These are phyloP conservation scores for Bruguiera hainesii DNA, from an alignment of 441 rosid genomes.

Conservation along the genomic window DNA sequence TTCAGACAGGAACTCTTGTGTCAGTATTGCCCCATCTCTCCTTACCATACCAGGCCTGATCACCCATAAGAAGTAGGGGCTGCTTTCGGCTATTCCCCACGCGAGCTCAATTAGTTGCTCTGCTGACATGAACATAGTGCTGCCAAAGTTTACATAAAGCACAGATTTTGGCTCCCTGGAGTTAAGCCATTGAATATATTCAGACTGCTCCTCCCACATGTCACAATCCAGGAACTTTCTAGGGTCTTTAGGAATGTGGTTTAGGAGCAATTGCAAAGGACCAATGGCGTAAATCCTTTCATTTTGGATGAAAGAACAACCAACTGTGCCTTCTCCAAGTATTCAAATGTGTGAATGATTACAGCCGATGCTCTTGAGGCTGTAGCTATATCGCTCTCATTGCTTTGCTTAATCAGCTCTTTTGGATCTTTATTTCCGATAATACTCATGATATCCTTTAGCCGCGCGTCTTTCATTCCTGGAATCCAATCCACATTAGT, in stretches of 20 bases:
- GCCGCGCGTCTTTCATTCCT: neutral
- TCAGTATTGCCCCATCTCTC: neutral
- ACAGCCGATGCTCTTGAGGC: neutral
- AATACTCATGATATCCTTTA: neutral
- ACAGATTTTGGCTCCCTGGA: neutral
- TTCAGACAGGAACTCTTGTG: neutral
- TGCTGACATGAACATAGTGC: neutral
- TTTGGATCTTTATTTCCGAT: neutral
- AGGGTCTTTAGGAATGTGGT: neutral
- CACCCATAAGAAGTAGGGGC: neutral
- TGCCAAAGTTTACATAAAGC: neutral
- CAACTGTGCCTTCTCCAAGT: neutral
- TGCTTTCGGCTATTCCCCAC: neutral
- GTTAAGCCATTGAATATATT: neutral
- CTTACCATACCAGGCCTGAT: neutral
- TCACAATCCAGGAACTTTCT: neutral
- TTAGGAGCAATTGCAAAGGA: neutral
- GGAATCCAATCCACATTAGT: neutral
- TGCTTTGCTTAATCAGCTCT: neutral
- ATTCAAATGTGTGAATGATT: neutral
- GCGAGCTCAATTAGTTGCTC: neutral
- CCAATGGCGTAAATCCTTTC: neutral
- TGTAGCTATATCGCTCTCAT: neutral
- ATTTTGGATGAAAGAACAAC: neutral
- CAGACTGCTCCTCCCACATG: neutral